A percentile compares a stretch with the other conserved stretches of the same genome.
These are phyloP conservation scores for Clathrus columnatus DNA, from an alignment of 768 basidiomycete genomes.

Conservation along the genomic window DNA sequence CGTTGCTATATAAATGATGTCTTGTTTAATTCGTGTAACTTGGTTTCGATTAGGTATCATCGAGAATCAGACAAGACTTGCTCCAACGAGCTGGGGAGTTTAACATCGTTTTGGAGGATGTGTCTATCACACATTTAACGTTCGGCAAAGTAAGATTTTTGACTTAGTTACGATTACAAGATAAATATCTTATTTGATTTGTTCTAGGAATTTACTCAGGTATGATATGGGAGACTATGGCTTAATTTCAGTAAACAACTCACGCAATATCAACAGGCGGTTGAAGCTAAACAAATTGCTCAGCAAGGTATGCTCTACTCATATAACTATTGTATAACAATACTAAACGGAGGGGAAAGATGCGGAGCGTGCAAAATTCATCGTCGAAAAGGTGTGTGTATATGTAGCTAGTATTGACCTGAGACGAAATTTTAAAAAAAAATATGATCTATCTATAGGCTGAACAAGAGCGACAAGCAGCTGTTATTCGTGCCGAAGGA, in stretches of 20 bases:
- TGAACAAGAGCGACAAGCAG: conserved; percentile 97
- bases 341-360: no score
- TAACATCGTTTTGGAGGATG: conserved; percentile 91
- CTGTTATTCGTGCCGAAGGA: conserved; percentile 95
- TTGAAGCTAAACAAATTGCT: conserved; percentile 99
- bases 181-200: conserved; percentile 3
- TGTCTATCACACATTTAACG: conserved; percentile 88
- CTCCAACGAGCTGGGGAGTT: conserved; percentile 93
- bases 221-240: no score
- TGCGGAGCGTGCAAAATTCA: conserved; percentile 97
- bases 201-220: conserved; percentile 78
- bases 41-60: conserved; percentile 55
- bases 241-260: neutral
- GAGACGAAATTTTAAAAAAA: neutral
- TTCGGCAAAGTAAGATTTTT: conserved; percentile 62
- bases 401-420: neutral
- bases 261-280: conserved; percentile 44
- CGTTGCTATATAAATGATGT: conserved; percentile 21
- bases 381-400: conserved; percentile 81
- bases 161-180: conserved; percentile 1
- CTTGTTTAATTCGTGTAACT: neutral
- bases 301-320: conserved; percentile 69
- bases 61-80: conserved; percentile 86
- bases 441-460: conserved; percentile 46
- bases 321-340: neutral